phyloP scores from a whole-genome alignment of 805 yeast genomes.

The Starmerella lactis-condensi region DNA sequence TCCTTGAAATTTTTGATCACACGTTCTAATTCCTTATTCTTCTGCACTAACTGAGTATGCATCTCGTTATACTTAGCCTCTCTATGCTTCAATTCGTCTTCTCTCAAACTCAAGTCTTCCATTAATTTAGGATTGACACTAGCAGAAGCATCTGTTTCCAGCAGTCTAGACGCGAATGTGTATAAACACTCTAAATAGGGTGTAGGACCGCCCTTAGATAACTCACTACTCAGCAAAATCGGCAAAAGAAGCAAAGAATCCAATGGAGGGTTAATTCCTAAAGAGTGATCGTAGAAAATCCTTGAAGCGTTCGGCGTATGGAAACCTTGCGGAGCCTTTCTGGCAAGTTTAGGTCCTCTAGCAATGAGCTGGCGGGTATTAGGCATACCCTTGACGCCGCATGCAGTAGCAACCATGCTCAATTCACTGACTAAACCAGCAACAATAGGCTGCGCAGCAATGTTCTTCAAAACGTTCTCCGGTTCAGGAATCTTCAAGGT shows the following conservation, averaged over 20 bases:
- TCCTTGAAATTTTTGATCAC: too few relatives aligned
- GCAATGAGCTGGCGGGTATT: slow-evolving; percentile 11
- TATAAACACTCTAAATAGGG: slow-evolving; percentile 80
- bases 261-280: slow-evolving; percentile 39
- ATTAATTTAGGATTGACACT: too few relatives aligned
- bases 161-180: slow-evolving; percentile 30
- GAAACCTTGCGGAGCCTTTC: slow-evolving; percentile 19
- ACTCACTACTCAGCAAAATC: slow-evolving; percentile 75
- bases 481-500: slow-evolving; percentile 57
- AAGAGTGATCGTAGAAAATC: slow-evolving; percentile 47
- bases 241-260: slow-evolving; percentile 73
- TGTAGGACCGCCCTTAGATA: slow-evolving; percentile 45
- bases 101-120: too few relatives aligned
- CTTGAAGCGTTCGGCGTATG: slow-evolving; percentile 32
- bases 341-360: slow-evolving; percentile 8
- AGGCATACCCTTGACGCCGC: slow-evolving; percentile 40
- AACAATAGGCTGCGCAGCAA: slow-evolving; percentile 68
- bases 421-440: slow-evolving; percentile 65
- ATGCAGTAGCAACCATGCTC: slow-evolving; percentile 37
- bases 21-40: too few relatives aligned
- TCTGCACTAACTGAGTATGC: too few relatives aligned
- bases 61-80: too few relatives aligned
- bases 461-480: slow-evolving; percentile 37
- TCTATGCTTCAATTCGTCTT: too few relatives aligned
- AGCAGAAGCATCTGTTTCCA: too few relatives aligned